Evolutionary conservation across 495 filamentous ascomycete species (phyloP).

Genomic region (Venustampulla echinocandica): DNA sequence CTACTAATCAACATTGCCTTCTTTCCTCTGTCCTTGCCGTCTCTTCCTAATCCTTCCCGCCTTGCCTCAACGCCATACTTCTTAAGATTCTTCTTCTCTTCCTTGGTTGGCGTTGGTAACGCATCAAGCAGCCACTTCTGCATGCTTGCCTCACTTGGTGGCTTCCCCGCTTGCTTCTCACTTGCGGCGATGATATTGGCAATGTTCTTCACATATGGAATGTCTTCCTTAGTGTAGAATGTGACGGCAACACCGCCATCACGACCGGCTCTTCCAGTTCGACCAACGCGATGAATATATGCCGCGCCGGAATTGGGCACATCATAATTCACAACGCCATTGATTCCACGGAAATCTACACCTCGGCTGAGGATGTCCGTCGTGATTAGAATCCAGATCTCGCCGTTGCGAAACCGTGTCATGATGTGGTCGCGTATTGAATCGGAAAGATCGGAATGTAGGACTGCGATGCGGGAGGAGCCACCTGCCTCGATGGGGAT

Average conservation of each 20-base stretch:
- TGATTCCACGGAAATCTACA: conserved; percentile 85
- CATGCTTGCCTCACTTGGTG: conserved; percentile 38
- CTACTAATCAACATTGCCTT: conserved; percentile 62
- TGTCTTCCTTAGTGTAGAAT: conserved; percentile 90
- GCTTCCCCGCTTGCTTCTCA: conserved; percentile 55
- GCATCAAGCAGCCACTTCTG: conserved; percentile 86
- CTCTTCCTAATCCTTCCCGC: conserved; percentile 33
- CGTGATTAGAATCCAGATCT: conserved; percentile 93
- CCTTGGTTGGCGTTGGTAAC: conserved; percentile 73
- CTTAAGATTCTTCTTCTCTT: conserved; percentile 74
- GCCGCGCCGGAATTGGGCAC: conserved; percentile 78
- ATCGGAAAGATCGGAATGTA: conserved; percentile 81
- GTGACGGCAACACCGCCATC: conserved; percentile 89
- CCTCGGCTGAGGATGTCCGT: conserved; percentile 88
- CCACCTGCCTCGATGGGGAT: conserved; percentile 83
- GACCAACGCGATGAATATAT: conserved; percentile 88
- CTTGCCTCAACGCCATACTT: conserved; percentile 72
- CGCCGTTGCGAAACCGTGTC: conserved; percentile 80
- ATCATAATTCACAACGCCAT: conserved; percentile 95
- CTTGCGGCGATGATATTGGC: conserved; percentile 84
- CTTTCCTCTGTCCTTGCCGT: conserved; percentile 23
- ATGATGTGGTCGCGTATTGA: conserved; percentile 67
- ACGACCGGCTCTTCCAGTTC: conserved; percentile 82
- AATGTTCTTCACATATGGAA: conserved; percentile 81
- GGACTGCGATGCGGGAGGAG: conserved; percentile 74